Base-by-base conservation (phyloP, 257 asterid genomes). In the Solanum virginianum region DNA sequence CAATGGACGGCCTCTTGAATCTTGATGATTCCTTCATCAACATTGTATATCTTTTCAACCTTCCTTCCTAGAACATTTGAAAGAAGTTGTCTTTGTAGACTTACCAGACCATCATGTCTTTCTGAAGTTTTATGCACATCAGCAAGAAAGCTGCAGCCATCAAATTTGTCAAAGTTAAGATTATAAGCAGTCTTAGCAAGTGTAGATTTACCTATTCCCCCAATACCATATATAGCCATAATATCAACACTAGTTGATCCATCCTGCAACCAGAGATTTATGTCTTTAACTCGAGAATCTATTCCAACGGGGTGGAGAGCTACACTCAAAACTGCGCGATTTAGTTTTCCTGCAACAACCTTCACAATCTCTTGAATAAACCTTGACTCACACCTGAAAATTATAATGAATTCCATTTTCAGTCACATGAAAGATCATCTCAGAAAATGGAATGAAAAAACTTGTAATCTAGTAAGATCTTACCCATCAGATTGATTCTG, bases 171-270 rank as follows among this genome's bases (percentile, higher is more conserved):
- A 47, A 39, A 39, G 79, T 80, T 69, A 9, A 51, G 68, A 54
- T 71, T 72, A 29, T 81, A 71, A 10, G 72, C 66, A 81, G 54
- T 56, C 45, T 71, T 81, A 6, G 86, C 85, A 17, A 82, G 70
- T 15, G 84, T 85, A 56, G 87, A 75, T 26, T 85, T 85, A 43
- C 84, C 87, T 45, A 85, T n/a, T 4, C 88, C 88, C 49, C 86
- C 85, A 22, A 82, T 69, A 3, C 88, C 88, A 81, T 74, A 71
- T 3, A 86, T 29, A 10, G 53, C 85, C 39, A 81, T 57, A 20
- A 86, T 56, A 53, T 51, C 36, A 43, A 81, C 66, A 57, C 45
- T 54, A 2, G 24, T 47, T 24, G 83, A 45, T n/a, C 63, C 86
- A 29, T 82, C 82, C 6, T 74, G 49, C 68, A 86, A 24, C 83